Evolutionary conservation across 106 monocot genomes (phyloP).

Genomic region (Dendrobium catenatum): DNA sequence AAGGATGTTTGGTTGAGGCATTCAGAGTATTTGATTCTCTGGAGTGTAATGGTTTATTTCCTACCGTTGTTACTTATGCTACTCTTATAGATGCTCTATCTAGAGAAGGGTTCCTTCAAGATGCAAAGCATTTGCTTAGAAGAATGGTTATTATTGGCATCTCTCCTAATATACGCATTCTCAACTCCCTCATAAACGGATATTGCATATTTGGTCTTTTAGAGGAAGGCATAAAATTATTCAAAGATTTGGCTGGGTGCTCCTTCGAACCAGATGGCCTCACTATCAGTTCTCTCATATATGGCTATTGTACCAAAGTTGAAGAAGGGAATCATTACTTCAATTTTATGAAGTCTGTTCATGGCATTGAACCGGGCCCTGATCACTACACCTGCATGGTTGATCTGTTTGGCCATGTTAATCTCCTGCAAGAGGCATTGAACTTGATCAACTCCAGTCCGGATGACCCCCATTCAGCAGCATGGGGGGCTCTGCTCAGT

Average conservation of each 20-base stretch:
- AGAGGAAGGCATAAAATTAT: constrained; percentile 41
- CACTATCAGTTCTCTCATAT: constrained; percentile 49
- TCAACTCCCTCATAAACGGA: constrained; percentile 65
- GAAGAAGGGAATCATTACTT: too few species aligned
- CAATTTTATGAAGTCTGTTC: too few species aligned
- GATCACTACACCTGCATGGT: too few species aligned
- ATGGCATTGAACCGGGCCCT: too few species aligned
- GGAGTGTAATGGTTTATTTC: constrained; percentile 33
- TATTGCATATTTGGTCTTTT: constrained; percentile 62
- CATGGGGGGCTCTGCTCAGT: too few species aligned
- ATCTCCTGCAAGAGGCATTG: too few species aligned
- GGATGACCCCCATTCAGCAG: too few species aligned
- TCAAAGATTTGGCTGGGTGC: constrained; percentile 39
- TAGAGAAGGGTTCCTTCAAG: constrained; percentile 65
- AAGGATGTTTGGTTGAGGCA: constrained; percentile 78
- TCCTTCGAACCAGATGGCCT: constrained; percentile 54
- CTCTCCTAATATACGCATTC: constrained; percentile 52
- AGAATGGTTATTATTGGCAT: constrained; percentile 52
- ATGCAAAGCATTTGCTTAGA: constrained; percentile 58
- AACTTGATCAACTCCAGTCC: too few species aligned
- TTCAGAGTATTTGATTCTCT: constrained; percentile 81
- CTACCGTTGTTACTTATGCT: constrained; percentile 59
- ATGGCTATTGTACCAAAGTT: too few species aligned
- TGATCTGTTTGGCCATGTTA: too few species aligned
- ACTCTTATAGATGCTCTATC: constrained; percentile 67